These are phyloP conservation scores for Afroboletus lepidellus DNA, from an alignment of 1,284 basidiomycete genomes.

Conservation along the genomic window DNA sequence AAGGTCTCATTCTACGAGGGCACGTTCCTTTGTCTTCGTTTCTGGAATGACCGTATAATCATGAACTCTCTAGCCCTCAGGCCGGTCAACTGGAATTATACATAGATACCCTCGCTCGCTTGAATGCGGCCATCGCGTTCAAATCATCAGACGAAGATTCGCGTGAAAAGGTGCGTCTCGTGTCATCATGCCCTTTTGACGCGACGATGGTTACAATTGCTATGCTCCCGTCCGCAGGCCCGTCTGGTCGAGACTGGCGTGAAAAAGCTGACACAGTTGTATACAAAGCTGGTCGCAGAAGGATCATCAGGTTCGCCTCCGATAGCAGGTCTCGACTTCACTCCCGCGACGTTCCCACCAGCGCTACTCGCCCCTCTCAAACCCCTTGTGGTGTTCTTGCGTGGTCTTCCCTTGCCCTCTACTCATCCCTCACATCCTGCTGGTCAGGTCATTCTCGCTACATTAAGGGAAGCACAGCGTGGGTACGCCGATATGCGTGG, in stretches of 20 bases:
- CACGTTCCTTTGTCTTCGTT: slow-evolving; percentile 31
- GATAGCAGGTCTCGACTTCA: slow-evolving; percentile 54
- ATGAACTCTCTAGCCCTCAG: slow-evolving; percentile 52
- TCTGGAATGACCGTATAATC: neutral
- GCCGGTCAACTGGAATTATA: slow-evolving; percentile 61
- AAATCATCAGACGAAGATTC: slow-evolving; percentile 59
- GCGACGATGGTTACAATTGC: neutral
- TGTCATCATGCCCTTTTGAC: neutral
- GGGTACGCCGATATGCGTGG: slow-evolving; percentile 85
- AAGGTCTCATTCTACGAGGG: slow-evolving; percentile 75
- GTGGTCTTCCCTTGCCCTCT: slow-evolving; percentile 66
- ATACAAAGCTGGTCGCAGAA: slow-evolving; percentile 79
- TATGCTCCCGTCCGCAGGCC: slow-evolving; percentile 42
- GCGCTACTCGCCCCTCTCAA: slow-evolving; percentile 51
- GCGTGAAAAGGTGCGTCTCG: slow-evolving; percentile 49
- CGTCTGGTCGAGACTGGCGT: slow-evolving; percentile 75
- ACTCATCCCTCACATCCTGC: slow-evolving; percentile 80
- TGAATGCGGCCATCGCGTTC: slow-evolving; percentile 79
- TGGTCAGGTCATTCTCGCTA: slow-evolving; percentile 56
- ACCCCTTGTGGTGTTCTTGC: slow-evolving; percentile 65
- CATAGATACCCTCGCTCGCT: slow-evolving; percentile 66
- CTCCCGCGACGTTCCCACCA: slow-evolving; percentile 52
- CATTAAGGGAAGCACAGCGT: slow-evolving; percentile 70
- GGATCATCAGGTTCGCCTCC: slow-evolving; percentile 69
- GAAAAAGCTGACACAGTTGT: slow-evolving; percentile 75